Evolutionary conservation across 2,329 filamentous ascomycete species (phyloP), one percentile per base, ranked within the genome.

Genomic region (Ilyonectria destructans): DNA sequence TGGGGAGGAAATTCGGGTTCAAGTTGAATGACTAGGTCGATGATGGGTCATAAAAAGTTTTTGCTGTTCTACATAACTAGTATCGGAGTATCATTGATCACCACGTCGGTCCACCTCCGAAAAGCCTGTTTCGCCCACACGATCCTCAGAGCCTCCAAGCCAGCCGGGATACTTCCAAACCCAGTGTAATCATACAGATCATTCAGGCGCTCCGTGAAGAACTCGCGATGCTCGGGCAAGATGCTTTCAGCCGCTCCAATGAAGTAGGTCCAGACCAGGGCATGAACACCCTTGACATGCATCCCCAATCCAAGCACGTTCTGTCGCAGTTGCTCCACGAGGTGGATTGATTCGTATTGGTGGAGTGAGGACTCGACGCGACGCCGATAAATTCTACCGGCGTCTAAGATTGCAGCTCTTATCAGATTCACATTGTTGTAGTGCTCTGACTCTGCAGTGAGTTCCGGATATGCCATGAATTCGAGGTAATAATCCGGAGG

Each of bases 261-360:
- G 33, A 83, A 84, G 58, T 78, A 83, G 0, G 79, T 74, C 82
- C 82, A 84, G 0, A 83, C 81, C 0, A 84, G 77, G 1, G 80
- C 78, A 45, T 84, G 82, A 0, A 77, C 75, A 2, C 82, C 81
- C 4, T 77, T 76, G 1, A 74, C 76, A 1, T 74, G 62, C 1
- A 74, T 67, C 4, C 76, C 71, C 6, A 83, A 61, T 6, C 67
- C 68, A 2, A 69, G 40, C 0, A 82, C 75, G 3, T 79, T 76
- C 13, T 73, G 63, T 1, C 77, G 78, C 0, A 84, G 67, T 19
- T 74, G 69, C 21, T 82, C 80, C 0, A 83, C 69, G 2, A 77
- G 45, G 7, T 77, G 71, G 2, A 74, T 71, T 0, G 77, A 79
- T 3, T 76, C 72, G 2, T 74, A 66, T 2, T 67, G 60, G 1